phyloP scores from a whole-genome alignment of 352 stramenopile genomes.

The Globisporangium lucens region DNA sequence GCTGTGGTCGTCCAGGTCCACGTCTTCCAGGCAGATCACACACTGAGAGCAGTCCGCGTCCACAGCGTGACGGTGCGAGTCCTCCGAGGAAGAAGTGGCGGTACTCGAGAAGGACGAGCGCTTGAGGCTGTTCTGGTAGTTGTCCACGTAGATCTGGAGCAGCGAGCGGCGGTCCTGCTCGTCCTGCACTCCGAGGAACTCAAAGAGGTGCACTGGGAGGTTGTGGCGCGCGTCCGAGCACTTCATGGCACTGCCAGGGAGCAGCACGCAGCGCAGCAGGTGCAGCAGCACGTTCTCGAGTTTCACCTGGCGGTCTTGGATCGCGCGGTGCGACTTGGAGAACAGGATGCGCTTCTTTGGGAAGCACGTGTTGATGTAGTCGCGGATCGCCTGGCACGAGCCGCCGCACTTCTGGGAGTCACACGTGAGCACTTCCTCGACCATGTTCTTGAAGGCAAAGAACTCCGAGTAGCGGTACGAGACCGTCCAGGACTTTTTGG shows the following conservation, averaged over 20 bases:
- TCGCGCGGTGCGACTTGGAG: conserved; percentile 26
- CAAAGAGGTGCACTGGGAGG: conserved; percentile 50
- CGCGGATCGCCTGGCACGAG: conserved; percentile 66
- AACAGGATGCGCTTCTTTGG: conserved; percentile 48
- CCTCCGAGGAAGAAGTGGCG: conserved; percentile 7
- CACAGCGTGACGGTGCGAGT: conserved; percentile 5
- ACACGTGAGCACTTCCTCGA: conserved; percentile 57
- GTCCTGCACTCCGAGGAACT: conserved; percentile 57
- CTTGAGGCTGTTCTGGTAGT: conserved; percentile 37
- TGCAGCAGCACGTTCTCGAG: conserved; percentile 65
- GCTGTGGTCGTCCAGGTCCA: conserved; percentile 12
- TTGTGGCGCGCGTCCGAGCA: conserved; percentile 46
- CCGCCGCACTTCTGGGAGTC: conserved; percentile 49
- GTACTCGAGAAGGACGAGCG: conserved; percentile 16
- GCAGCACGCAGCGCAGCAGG: conserved; percentile 58
- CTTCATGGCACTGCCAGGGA: conserved; percentile 69
- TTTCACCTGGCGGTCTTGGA: conserved; percentile 48
- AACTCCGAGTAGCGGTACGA: conserved; percentile 71
- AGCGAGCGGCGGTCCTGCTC: conserved; percentile 51
- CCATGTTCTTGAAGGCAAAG: conserved; percentile 38
- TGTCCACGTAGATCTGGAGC: conserved; percentile 70
- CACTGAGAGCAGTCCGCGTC: conserved; percentile 13
- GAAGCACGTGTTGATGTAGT: conserved; percentile 59
- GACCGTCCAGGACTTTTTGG: conserved; percentile 46
- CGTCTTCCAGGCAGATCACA: conserved; percentile 20